Evolutionary conservation across 129 eudicot species (phyloP), one percentile per base, ranked within the genome.

Genomic region (Erigeron canadensis): DNA sequence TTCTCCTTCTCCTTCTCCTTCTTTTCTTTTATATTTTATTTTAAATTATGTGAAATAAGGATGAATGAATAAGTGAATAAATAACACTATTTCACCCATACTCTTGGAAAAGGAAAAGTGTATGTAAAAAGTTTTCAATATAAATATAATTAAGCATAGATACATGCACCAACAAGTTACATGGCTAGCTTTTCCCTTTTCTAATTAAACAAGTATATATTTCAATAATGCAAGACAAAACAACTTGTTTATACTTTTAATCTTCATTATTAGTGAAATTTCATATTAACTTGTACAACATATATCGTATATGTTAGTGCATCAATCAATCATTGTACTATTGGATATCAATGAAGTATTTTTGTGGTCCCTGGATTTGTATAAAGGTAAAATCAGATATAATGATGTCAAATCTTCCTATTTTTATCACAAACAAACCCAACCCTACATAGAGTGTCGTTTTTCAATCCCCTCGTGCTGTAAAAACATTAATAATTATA

Each of bases 271-370:
- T 37, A n/a, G 5, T 8, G 37, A 37, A 10, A 62, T 1, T 9
- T 15, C 19, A 0, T 17, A 10, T 15, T 15, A 23, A 28, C 6
- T 67, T 46, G 3, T 5, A 7, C 13, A 45, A 19, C 12, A 22
- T 10, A 10, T 42, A 67, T 12, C 57, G 22, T 41, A 16, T 54
- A 54, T 38, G 50, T 38, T 5, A 7, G 46, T 53, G 57, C 1
- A 63, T 69, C 81, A 28, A 63, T 69, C 81, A 77, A 77, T 77
- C 66, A 70, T 70, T 70, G 76, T 60, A 17, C 65, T 16, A 22
- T 16, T 16, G 37, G 18, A 22, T 65, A 69, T 69, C 40, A 77
- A 61, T 70, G 76, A 61, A 17, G 70, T 62, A 43, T 51, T 50
- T 39, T 50, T 39, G 17, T 54, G 81, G 65, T 13, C 70, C 69